Evolutionary conservation across 495 filamentous ascomycete genomes (phyloP).

Genomic region (Aspergillus egyptiacus): DNA sequence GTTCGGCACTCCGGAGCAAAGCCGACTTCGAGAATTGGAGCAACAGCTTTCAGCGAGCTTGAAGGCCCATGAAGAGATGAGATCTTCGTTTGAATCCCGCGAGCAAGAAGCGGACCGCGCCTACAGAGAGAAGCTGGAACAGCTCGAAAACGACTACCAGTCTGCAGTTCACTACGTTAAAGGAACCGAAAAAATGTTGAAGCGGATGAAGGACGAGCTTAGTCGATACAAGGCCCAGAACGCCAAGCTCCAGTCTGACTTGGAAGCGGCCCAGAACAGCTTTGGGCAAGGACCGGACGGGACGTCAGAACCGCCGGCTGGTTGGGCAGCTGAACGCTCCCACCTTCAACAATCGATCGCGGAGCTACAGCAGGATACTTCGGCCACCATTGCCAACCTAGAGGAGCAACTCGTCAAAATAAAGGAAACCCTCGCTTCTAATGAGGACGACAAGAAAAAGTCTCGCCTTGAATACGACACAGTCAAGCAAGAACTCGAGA

Average conservation of each 20-base stretch:
- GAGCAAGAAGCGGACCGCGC: slow-evolving; percentile 76
- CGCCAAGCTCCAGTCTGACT: slow-evolving; percentile 69
- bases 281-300: slow-evolving; percentile 31
- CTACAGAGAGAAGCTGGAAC: slow-evolving; percentile 85
- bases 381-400: slow-evolving; percentile 56
- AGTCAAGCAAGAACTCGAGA: slow-evolving; percentile 54
- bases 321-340: slow-evolving; percentile 75
- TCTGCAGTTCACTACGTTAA: slow-evolving; percentile 99
- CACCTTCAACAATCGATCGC: slow-evolving; percentile 60
- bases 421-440: slow-evolving; percentile 57
- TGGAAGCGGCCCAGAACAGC: slow-evolving; percentile 50
- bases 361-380: slow-evolving; percentile 59
- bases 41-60: slow-evolving; percentile 74
- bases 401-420: slow-evolving; percentile 65
- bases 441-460: slow-evolving; percentile 62
- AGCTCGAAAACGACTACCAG: slow-evolving; percentile 93
- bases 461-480: slow-evolving; percentile 52
- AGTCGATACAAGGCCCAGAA: slow-evolving; percentile 83
- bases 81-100: slow-evolving; percentile 64
- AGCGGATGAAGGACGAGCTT: slow-evolving; percentile 96
- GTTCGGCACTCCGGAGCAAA: slow-evolving; percentile 71
- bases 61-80: slow-evolving; percentile 78
- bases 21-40: slow-evolving; percentile 81
- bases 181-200: slow-evolving; percentile 97
- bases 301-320: slow-evolving; percentile 38